phyloP scores from a whole-genome alignment of 495 filamentous ascomycete genomes.

The Cryomyces antarcticus region DNA sequence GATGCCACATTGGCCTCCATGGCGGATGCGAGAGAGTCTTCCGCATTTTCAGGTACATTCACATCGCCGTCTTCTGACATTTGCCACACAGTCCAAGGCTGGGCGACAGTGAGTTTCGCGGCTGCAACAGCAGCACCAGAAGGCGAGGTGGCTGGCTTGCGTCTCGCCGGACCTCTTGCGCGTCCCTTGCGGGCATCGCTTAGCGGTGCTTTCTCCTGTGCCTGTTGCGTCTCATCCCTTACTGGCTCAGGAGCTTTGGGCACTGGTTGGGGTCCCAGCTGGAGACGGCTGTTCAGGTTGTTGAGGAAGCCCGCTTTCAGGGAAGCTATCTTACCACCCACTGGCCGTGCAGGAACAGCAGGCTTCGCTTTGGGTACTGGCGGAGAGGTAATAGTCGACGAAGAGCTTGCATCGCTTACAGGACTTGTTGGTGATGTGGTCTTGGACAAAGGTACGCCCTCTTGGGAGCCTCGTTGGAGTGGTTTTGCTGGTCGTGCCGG shows the following conservation, averaged over 20 bases:
- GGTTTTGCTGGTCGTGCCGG: conserved; percentile 48
- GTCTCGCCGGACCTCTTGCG: conserved; percentile 68
- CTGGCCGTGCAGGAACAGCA: conserved; percentile 57
- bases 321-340: conserved; percentile 71
- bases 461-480: conserved; percentile 19
- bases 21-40: not conserved
- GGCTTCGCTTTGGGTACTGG: conserved; percentile 18
- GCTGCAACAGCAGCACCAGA: conserved; percentile 9
- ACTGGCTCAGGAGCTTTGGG: conserved; percentile 35
- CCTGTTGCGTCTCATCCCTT: conserved; percentile 30
- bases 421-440: conserved; percentile 6
- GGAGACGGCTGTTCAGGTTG: conserved; percentile 70
- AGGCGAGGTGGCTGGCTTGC: conserved; percentile 37
- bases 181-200: conserved; percentile 74
- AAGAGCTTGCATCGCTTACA: not conserved
- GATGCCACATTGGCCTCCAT: not conserved
- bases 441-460: conserved; percentile 17
- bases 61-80: conserved; percentile 10
- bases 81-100: conserved; percentile 18
- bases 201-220: conserved; percentile 55
- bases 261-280: conserved; percentile 54
- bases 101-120: conserved; percentile 5
- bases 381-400: conserved; percentile 1
- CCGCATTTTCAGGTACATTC: not conserved
- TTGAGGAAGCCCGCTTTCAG: conserved; percentile 77